Percentiles rank a stretch among this genome's conserved stretches.
These are phyloP conservation scores for Colletotrichum gloeosporioides DNA, from an alignment of 2,329 filamentous ascomycete genomes.

Conservation along the genomic window DNA sequence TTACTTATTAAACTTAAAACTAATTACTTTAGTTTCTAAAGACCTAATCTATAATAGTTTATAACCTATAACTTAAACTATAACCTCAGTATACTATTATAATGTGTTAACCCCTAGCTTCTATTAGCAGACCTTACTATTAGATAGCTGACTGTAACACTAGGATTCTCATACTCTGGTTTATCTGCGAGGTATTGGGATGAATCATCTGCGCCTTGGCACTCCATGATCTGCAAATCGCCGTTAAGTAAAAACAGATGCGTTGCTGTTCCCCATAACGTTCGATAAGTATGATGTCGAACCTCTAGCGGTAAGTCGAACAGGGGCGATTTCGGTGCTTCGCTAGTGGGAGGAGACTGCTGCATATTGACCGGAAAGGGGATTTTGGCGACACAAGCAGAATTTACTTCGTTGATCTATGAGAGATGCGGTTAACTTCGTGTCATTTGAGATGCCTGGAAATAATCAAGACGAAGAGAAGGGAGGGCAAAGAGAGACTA, in stretches of 20 bases:
- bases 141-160: too few species aligned
- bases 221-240: background rate
- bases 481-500: background rate
- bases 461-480: background rate
- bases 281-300: background rate
- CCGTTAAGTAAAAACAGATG: background rate
- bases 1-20: too few species aligned
- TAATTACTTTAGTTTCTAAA: too few species aligned
- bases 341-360: background rate
- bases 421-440: fast-evolving
- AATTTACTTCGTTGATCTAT: fast-evolving
- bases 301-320: background rate
- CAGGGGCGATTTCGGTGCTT: background rate
- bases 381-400: too few species aligned
- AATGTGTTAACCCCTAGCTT: too few species aligned
- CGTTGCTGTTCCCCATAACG: background rate
- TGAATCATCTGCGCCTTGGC: background rate
- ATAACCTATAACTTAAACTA: too few species aligned
- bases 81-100: too few species aligned
- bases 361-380: background rate
- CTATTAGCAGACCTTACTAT: too few species aligned
- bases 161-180: background rate
- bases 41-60: too few species aligned
- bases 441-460: background rate
- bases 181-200: background rate